Evolutionary conservation across 1,284 basidiomycete genomes (phyloP), one percentile per base, ranked within the genome.

Genomic region (Naganishia cerealis): DNA sequence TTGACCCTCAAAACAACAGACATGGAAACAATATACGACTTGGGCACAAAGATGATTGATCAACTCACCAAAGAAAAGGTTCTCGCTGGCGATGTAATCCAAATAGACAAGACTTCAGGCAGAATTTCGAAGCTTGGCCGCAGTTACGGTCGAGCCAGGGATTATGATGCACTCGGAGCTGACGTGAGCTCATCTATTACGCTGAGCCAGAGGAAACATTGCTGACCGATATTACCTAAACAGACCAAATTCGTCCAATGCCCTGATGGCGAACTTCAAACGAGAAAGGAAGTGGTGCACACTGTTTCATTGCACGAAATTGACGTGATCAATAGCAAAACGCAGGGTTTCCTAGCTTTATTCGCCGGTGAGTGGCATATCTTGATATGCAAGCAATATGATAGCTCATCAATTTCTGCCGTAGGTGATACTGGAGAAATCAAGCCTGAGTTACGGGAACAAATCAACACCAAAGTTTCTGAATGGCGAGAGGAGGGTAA

Each of bases 401-500:
- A 24, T 50, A 5, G 26, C 50, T 69, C 33, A 56, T 21, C 26
- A 26, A n/a, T 1, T n/a, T 36, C 24, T 29, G 15, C 24, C 18
- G 86, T 88, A 69, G 91, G 95, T 29, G 95, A 98, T 80, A 99
- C 96, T 0, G 95, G 96, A 42, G 95, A 99, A 83, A 98, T 99
- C 81, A 98, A 98, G 83, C 92, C 94, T 36, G 95, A 98, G 79
- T 83, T 99, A 70, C 87, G 95, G 57, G 92, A 92, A 75, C 94
- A 98, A 81, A 98, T 98, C 81, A 94, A 99, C 80, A 87, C 89
- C 65, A 98, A 98, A 80, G 94, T 99, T 2, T 90, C 88, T 36
- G 95, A 99, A 79, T 98, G 96, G 95, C 84, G 93, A 70, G 96
- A 99, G 82, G 95, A 98, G 82, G 95, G 95, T 71, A 99, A 99